Base-by-base conservation (phyloP, 2,329 filamentous ascomycete species). In the Chalara sp. region DNA sequence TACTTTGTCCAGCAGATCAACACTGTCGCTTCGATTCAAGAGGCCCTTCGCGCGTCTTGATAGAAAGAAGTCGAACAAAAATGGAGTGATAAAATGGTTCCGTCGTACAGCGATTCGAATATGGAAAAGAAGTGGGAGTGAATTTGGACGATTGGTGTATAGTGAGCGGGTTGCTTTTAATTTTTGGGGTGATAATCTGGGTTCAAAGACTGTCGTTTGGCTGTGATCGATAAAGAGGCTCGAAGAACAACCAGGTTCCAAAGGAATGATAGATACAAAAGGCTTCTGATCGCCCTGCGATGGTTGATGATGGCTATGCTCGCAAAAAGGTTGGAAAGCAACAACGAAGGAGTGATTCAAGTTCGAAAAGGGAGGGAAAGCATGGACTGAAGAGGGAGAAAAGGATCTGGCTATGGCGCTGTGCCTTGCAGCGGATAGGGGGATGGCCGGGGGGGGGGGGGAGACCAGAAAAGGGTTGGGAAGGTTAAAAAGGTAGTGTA, bases 241-340 rank as follows among this genome's bases (percentile, higher is more conserved):
- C 53, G 57, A 57, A 52, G 56, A 61, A 62, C 61, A 61, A 56
- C 55, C 58, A 56, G 56, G 56, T 59, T n/a, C 52, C 59, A 53
- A 60, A 56, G 48, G 61, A 57, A 61, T 55, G 50, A 43, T 48
- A 50, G 44, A 40, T 31, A 29, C 21, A 21, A 21, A 21, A 21
- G 21, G 35, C 4, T 37, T 37, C 8, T 37, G 35, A 62, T 61
- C 58, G 58, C 51, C 59, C 54, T 44, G 60, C 55, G 56, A 60
- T 58, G 46, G 29, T 48, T 37, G 35, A 37, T 37, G 35, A n/a
- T 37, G 51, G 37, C 49, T 49, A 51, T 49, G 44, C 44, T 21
- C 21, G 21, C 21, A 21, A 21, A 21, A 21, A 21, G 21, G 21
- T 21, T 21, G 21, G 21, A 21, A 21, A 21, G 21, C 21, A 21